Evolutionary conservation across 352 stramenopile species (phyloP), one percentile per base, ranked within the genome.

Genomic region (Pythium aquatile): DNA sequence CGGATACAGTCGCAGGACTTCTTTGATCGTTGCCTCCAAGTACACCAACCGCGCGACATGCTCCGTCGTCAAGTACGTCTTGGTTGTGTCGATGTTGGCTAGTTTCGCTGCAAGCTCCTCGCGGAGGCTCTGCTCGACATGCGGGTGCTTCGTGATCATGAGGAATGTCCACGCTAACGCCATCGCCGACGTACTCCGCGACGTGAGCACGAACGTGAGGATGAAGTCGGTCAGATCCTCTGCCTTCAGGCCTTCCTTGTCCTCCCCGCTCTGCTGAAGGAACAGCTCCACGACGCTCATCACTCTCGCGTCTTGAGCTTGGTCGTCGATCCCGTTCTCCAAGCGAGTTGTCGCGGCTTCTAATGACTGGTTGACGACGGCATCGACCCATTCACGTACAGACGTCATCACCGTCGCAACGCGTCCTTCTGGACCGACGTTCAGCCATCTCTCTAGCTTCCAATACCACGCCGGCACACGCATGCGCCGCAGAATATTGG

Each of bases 161-260:
- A 87, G 79, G 29, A 95, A 70, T 5, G 85, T 70, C 87, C 87
- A 96, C 37, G 69, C 76, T 33, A 95, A 48, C 20, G 83, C 80
- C 59, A 62, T 70, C 2, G 85, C 80, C 3, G 87, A 94, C 0
- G 80, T 94, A 58, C 93, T 84, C 33, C 83, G 77, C 9, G 85
- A 85, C n/a, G 80, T 85, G 17, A 85, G 54, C 29, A 96, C 61
- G 47, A 94, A 76, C 6, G 73, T 71, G 11, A 93, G 71, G 6
- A 85, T 75, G 28, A 96, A 66, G 29, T 94, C 81, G 13, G 81
- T 58, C 20, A 95, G 70, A 53, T 83, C 83, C 46, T 77, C 80
- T 7, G 72, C 65, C 10, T 77, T 64, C 35, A 83, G 17, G 5
- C 63, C 69, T 10, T 47, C 69, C 5, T 39, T 53, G 7, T 51